Evolutionary conservation across 768 basidiomycete species (phyloP), one percentile per base, ranked within the genome.

Genomic region (Boletus subcaerulescens): DNA sequence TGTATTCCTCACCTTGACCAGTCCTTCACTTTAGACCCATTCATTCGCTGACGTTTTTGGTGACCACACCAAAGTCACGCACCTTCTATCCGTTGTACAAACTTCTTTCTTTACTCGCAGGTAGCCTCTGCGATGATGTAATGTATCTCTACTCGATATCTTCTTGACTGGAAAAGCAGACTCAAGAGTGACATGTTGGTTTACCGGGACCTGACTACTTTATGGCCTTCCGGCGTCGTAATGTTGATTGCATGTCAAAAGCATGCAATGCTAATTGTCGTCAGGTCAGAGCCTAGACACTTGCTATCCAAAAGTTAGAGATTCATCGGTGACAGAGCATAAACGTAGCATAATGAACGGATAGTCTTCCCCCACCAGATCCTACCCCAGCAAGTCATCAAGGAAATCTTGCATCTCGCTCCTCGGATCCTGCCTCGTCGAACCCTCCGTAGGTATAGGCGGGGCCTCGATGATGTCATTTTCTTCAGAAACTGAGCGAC

Each of bases 381-480:
- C 39, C 73, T 66, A 80, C n/a, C 68, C 67, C 10, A 89, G 63
- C 4, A 89, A 65, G 36, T 87, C 86, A 55, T 89, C 87, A 29
- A 89, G 69, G 61, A 87, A 90, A 41, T 83, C 85, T 67, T 89
- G 80, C 84, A 90, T 83, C 49, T 83, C 77, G 36, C 71, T 73
- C 60, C 80, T 82, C n/a, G 78, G 73, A 45, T 67, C 46, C 66
- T 77, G 73, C 66, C 73, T 72, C 51, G 64, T 41, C 5, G 50
- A 14, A 18, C 35, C 39, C 22, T 75, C 74, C 0, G 70, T 69
- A 0, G 82, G 83, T 11, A 86, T 72, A 5, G 80, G 81, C 1
- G 85, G 84, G 0, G 84, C 82, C 49, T 81, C 80, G 15, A 74
- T 53, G 32, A 67, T 49, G 4, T 60, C 60, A 60, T 64, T 69